Evolutionary conservation across 176 grass and related monocot species (phyloP).

Genomic region (Aegilops speltoides): DNA sequence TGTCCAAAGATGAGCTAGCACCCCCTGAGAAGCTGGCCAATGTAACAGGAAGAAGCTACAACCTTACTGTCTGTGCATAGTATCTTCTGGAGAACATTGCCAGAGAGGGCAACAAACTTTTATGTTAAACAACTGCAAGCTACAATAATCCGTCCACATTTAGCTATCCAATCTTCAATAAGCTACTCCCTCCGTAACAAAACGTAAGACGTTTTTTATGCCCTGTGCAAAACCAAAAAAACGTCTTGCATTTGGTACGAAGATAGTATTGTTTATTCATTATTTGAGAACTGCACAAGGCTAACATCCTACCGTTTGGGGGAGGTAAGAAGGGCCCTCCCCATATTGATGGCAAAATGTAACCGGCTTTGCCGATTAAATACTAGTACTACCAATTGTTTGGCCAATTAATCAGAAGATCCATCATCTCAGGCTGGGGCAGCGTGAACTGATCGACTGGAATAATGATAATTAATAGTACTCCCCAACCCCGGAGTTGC

Average conservation of each 20-base stretch:
- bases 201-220: too few relatives aligned
- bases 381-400: not conserved
- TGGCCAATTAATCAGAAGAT: slow-evolving; percentile 13
- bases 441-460: not conserved
- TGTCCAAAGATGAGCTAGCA: slow-evolving; percentile 30
- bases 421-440: not conserved
- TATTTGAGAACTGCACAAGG: not conserved
- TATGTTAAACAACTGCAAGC: slow-evolving; percentile 25
- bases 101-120: slow-evolving; percentile 13
- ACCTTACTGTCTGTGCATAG: not conserved
- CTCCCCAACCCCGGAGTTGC: not conserved
- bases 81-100: slow-evolving; percentile 29
- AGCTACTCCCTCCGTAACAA: not conserved
- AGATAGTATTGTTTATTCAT: not conserved
- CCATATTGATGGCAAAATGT: not conserved
- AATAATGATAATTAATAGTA: not conserved
- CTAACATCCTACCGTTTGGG: not conserved
- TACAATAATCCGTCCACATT: slow-evolving; percentile 15
- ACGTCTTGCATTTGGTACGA: too few relatives aligned
- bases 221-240: too few relatives aligned
- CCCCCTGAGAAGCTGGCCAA: not conserved
- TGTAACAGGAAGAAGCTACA: slow-evolving; percentile 23
- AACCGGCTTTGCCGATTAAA: not conserved
- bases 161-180: slow-evolving; percentile 14
- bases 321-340: not conserved